These are phyloP conservation scores for Davidsoniella australis DNA, from an alignment of 2,329 filamentous ascomycete species.

Conservation along the genomic window DNA sequence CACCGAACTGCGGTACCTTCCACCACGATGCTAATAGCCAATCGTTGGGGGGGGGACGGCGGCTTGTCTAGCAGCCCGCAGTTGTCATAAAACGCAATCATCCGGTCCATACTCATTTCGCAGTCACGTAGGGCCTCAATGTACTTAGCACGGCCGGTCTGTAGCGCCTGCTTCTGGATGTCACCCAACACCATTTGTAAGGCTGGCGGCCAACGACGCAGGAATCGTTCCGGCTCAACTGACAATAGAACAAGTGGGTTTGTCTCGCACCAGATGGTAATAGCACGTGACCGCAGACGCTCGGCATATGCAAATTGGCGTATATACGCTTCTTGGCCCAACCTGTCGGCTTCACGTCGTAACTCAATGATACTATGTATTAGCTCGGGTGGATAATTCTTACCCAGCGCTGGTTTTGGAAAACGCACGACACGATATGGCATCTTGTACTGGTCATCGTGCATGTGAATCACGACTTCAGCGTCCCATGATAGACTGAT, in stretches of 20 bases:
- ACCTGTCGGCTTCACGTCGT: neutral
- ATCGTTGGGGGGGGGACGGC: neutral
- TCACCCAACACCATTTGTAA: neutral
- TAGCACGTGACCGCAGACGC: neutral
- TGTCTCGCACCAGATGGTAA: slow-evolving; percentile 1
- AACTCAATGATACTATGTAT: slow-evolving; percentile 3
- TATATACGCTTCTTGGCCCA: neutral
- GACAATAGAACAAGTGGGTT: slow-evolving; percentile 1
- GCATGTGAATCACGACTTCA: neutral
- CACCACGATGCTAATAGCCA: slow-evolving; percentile 8
- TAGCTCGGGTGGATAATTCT: slow-evolving; percentile 4
- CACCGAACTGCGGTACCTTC: slow-evolving; percentile 1
- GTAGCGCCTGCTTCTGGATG: slow-evolving; percentile 1
- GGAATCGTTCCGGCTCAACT: neutral
- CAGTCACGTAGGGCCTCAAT: neutral
- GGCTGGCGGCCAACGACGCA: slow-evolving; percentile 5
- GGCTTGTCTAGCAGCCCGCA: neutral
- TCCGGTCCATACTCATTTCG: neutral
- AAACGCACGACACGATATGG: neutral
- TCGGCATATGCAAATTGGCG: slow-evolving; percentile 1
- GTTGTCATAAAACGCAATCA: slow-evolving; percentile 1
- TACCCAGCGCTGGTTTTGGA: neutral
- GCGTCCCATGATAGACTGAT: neutral
- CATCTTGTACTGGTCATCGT: neutral
- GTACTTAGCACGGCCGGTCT: neutral